Percentiles rank a stretch among this genome's conserved stretches.
Evolutionary conservation across 2,329 filamentous ascomycete species (phyloP).

Genomic region (Alternaria gansuensis): DNA sequence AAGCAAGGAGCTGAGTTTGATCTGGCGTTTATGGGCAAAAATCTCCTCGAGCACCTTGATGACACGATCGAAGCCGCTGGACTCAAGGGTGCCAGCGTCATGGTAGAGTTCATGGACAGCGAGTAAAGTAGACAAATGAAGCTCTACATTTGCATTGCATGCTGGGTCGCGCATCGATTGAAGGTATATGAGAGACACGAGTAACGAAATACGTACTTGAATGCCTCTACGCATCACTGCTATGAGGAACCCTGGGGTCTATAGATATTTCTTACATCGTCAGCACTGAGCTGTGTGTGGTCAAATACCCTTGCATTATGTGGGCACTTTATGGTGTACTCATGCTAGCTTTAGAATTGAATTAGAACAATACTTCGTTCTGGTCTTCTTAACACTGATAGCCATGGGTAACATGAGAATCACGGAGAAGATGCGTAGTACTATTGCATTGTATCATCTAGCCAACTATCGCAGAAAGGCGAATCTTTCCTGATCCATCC

Average conservation of each 20-base stretch:
- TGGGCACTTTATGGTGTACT: constrained; percentile 12
- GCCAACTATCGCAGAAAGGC: not conserved
- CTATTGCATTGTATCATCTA: not conserved
- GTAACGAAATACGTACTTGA: constrained; percentile 8
- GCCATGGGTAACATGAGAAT: not conserved
- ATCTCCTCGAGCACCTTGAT: constrained; percentile 79
- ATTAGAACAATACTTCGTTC: not conserved
- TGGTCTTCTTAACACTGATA: not conserved
- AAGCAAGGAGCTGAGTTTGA: constrained; percentile 84
- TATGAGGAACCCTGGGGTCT: constrained; percentile 11
- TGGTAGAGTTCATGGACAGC: constrained; percentile 80
- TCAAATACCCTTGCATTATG: constrained; percentile 23
- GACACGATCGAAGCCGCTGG: constrained; percentile 80
- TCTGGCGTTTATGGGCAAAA: constrained; percentile 85
- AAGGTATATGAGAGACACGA: constrained; percentile 1
- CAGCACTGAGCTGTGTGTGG: constrained; percentile 14
- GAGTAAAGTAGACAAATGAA: constrained; percentile 15
- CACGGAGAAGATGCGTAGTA: not conserved
- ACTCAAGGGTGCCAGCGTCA: constrained; percentile 90
- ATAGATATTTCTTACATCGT: constrained; percentile 20
- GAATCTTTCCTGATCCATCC: not conserved
- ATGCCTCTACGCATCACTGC: constrained; percentile 3
- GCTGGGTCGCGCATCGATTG: not conserved
- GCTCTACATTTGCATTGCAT: not conserved
- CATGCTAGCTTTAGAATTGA: constrained; percentile 3